Evolutionary conservation across 352 stramenopile genomes (phyloP).

Genomic region (Globisporangium polare): DNA sequence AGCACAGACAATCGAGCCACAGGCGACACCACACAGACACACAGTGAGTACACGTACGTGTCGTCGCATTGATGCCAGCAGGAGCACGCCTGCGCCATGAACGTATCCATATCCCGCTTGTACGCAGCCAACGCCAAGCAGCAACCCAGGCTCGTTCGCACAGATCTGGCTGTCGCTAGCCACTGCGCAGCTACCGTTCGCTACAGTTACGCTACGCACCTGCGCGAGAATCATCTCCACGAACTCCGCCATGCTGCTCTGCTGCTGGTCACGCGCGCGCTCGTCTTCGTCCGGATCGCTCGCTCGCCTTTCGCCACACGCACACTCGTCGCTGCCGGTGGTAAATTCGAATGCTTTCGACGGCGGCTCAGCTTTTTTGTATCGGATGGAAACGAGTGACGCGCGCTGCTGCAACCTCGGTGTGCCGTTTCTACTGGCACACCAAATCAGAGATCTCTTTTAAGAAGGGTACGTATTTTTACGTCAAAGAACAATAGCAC

Average conservation of each 20-base stretch:
- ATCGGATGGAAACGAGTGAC: slow-evolving; percentile 10
- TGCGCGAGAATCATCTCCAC: slow-evolving; percentile 83
- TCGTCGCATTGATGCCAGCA: background rate
- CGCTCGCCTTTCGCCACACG: background rate
- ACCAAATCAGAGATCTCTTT: background rate
- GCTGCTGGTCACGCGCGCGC: background rate
- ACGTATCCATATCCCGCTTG: background rate
- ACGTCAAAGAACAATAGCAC: background rate
- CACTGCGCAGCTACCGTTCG: too few species aligned
- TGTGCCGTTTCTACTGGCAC: background rate
- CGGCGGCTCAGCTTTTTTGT: background rate
- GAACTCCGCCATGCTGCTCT: slow-evolving; percentile 70
- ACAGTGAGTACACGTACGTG: background rate
- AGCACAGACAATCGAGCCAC: background rate
- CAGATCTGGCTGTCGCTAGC: too few species aligned
- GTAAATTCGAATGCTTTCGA: slow-evolving; percentile 5
- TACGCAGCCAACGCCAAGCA: background rate
- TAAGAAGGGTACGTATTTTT: background rate
- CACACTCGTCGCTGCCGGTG: background rate
- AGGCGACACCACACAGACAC: background rate
- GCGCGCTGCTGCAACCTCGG: slow-evolving; percentile 7
- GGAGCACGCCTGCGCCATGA: too few species aligned
- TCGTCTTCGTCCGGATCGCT: background rate
- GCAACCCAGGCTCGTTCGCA: background rate
- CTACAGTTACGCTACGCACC: slow-evolving; percentile 24